phyloP scores from a whole-genome alignment of 768 basidiomycete genomes.

The Psilocybe cyanescens region DNA sequence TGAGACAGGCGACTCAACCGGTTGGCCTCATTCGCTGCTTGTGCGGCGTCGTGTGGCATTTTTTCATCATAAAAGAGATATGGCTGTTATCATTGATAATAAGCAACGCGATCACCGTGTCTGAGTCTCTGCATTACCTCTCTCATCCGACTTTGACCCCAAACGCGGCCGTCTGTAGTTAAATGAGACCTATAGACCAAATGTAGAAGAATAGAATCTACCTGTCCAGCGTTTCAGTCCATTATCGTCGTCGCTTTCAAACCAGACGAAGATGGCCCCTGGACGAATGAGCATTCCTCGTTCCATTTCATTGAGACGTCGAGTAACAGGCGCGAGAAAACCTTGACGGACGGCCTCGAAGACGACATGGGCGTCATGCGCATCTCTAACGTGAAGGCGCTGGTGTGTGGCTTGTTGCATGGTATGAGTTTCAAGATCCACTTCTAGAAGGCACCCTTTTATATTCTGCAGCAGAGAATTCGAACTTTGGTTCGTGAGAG shows the following conservation, averaged over 20 bases:
- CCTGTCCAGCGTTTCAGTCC: constrained; percentile 72
- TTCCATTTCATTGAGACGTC: constrained; percentile 67
- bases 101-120: constrained; percentile 4
- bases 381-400: constrained; percentile 67
- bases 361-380: constrained; percentile 65
- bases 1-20: constrained; percentile 32
- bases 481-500: constrained; percentile 33
- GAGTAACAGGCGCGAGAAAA: constrained; percentile 50
- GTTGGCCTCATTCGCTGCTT: constrained; percentile 36
- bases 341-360: constrained; percentile 69
- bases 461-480: constrained; percentile 23
- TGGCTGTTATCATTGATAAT: constrained; percentile 40
- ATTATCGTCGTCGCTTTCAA: constrained; percentile 67
- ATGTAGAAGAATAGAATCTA: constrained; percentile 19
- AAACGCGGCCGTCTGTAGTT: constrained; percentile 60
- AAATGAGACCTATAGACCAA: constrained; percentile 2
- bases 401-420: constrained; percentile 70
- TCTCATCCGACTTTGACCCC: constrained; percentile 71
- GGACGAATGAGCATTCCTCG: constrained; percentile 56
- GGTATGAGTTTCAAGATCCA: constrained; percentile 9
- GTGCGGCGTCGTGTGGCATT: constrained; percentile 46
- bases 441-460: constrained; percentile 20
- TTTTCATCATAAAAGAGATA: constrained; percentile 75
- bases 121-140: constrained; percentile 38
- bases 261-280: constrained; percentile 72